phyloP scores from a whole-genome alignment of 768 basidiomycete genomes.

The Suillus brevipes region DNA sequence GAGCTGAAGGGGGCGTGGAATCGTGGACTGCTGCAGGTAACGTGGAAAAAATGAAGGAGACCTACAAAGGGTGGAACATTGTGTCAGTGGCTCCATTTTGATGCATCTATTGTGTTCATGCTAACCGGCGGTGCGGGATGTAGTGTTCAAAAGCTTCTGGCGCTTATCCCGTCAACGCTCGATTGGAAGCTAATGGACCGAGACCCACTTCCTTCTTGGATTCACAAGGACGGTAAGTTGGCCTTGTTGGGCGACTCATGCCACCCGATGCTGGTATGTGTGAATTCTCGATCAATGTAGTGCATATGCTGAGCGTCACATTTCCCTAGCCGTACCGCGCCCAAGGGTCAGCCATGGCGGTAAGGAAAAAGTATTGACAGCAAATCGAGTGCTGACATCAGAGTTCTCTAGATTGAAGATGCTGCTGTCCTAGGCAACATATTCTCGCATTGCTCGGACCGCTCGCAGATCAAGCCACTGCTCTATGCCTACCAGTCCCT shows the following conservation, averaged over 20 bases:
- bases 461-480: slow-evolving; percentile 46
- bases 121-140: slow-evolving; percentile 5
- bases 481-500: slow-evolving; percentile 54
- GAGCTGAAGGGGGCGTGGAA: slow-evolving; percentile 33
- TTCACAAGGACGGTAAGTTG: slow-evolving; percentile 44
- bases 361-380: slow-evolving; percentile 23
- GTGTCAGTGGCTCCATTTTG: slow-evolving; percentile 32
- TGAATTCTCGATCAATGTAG: neutral
- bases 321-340: slow-evolving; percentile 47
- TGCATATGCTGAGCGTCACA: neutral
- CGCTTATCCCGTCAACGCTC: slow-evolving; percentile 45
- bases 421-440: slow-evolving; percentile 46
- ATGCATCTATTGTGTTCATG: neutral
- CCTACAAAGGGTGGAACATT: slow-evolving; percentile 50
- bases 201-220: slow-evolving; percentile 47
- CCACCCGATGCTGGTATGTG: slow-evolving; percentile 52
- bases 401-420: slow-evolving; percentile 32
- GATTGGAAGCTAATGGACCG: slow-evolving; percentile 52
- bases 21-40: slow-evolving; percentile 45
- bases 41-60: slow-evolving; percentile 47
- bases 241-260: slow-evolving; percentile 55
- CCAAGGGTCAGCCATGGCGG: slow-evolving; percentile 58
- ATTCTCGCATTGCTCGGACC: slow-evolving; percentile 46
- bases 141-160: slow-evolving; percentile 47
- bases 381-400: slow-evolving; percentile 7